These are phyloP conservation scores for Echinochloa phyllopogon DNA, from an alignment of 176 grass and related monocot genomes.

Conservation along the genomic window DNA sequence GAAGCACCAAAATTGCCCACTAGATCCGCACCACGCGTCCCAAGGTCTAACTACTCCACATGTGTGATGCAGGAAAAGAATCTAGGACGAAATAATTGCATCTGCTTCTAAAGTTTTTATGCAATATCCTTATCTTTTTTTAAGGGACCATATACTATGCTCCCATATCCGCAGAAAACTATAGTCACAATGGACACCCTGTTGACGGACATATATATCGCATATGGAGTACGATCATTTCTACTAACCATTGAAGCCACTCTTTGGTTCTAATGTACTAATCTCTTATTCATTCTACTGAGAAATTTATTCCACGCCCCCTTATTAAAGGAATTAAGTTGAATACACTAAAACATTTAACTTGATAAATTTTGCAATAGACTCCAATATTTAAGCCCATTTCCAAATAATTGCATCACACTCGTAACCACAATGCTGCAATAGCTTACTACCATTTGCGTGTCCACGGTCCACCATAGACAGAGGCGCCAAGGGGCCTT, in stretches of 20 bases:
- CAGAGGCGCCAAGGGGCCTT: neutral
- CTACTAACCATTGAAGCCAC: no score
- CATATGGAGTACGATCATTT: no score
- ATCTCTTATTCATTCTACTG: neutral
- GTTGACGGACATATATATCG: no score
- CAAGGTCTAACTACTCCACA: neutral
- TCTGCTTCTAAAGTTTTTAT: neutral
- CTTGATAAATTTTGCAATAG: neutral
- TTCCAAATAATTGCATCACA: neutral
- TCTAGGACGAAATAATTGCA: neutral
- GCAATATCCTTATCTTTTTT: no score
- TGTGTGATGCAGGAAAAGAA: neutral
- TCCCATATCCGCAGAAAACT: no score
- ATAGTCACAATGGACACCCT: no score
- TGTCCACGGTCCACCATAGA: neutral
- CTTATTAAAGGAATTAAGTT: neutral
- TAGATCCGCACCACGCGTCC: neutral
- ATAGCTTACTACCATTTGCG: no score
- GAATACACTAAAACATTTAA: neutral
- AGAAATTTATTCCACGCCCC: neutral
- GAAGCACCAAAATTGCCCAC: neutral
- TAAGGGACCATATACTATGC: no score
- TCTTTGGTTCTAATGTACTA: neutral
- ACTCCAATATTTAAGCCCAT: neutral
- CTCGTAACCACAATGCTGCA: neutral